Conservation (phyloP, 495 filamentous ascomycete genomes). For the Penicillium cinerascens region DNA sequence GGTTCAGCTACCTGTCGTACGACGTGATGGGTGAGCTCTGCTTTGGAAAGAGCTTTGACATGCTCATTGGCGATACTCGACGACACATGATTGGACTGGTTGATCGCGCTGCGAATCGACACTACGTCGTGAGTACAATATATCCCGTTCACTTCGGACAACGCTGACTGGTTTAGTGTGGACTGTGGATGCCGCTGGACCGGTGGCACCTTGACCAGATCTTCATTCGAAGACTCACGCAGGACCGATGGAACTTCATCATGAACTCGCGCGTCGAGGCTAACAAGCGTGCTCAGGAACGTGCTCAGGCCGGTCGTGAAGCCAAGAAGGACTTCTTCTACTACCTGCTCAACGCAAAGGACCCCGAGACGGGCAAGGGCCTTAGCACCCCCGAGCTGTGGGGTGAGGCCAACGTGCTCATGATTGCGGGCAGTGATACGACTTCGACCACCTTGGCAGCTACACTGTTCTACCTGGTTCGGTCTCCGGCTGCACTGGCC, state of each 20-base stretch:
- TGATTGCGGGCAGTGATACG: slow-evolving; percentile 57
- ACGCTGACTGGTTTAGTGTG: slow-evolving; percentile 39
- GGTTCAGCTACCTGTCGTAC: slow-evolving; percentile 53
- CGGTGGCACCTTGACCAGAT: slow-evolving; percentile 54
- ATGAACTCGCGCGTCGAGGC: slow-evolving; percentile 56
- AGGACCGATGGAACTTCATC: slow-evolving; percentile 59
- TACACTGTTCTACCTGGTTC: slow-evolving; percentile 60
- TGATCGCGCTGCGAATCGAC: slow-evolving; percentile 49
- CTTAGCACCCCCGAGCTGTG: slow-evolving; percentile 65
- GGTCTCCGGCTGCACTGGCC: slow-evolving; percentile 42
- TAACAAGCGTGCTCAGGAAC: slow-evolving; percentile 50
- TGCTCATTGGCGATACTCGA: slow-evolving; percentile 49
- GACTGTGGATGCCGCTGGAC: slow-evolving; percentile 55
- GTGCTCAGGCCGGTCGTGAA: slow-evolving; percentile 44
- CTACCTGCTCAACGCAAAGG: slow-evolving; percentile 55
- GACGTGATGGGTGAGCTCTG: slow-evolving; percentile 52
- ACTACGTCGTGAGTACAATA: slow-evolving; percentile 46
- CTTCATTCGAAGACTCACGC: slow-evolving; percentile 55
- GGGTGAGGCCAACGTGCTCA: slow-evolving; percentile 66
- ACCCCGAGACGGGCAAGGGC: slow-evolving; percentile 59
- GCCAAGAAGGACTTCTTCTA: slow-evolving; percentile 64
- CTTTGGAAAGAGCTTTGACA: slow-evolving; percentile 53
- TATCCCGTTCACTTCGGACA: not conserved
- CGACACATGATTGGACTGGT: slow-evolving; percentile 47
- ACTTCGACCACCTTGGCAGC: slow-evolving; percentile 56